Conservation (phyloP, 177 flowering plant genomes). For the Viscum album region DNA sequence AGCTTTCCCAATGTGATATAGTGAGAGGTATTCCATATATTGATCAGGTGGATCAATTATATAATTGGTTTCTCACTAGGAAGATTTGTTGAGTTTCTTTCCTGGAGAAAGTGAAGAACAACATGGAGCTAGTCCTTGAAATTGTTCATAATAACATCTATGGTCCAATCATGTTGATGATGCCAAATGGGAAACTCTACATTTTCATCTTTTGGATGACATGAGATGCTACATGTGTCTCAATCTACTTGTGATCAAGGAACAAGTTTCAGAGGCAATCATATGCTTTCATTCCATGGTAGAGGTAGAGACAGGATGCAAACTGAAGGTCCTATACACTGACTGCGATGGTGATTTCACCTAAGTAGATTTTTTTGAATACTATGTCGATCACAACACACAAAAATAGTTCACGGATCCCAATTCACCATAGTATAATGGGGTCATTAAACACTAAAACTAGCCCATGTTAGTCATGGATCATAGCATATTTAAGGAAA, state of each 20-base stretch:
- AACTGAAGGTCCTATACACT: slow-evolving; percentile 1
- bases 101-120: slow-evolving; percentile 1
- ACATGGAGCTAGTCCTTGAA: not conserved
- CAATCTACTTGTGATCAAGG: not conserved
- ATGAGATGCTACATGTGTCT: not conserved
- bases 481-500: no score
- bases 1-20: not conserved
- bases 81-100: slow-evolving; percentile 4
- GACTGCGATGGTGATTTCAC: slow-evolving; percentile 12
- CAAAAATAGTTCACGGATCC: slow-evolving; percentile 2
- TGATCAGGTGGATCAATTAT: not conserved
- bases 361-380: slow-evolving; percentile 3
- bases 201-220: no score
- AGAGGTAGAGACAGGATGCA: not conserved
- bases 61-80: not conserved
- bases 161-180: slow-evolving; percentile 10
- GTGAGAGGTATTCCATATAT: not conserved
- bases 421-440: slow-evolving; percentile 11
- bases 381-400: slow-evolving; percentile 4
- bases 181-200: slow-evolving; percentile 10
- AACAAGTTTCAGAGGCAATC: not conserved
- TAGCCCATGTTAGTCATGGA: no score
- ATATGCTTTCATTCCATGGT: no score
- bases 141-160: slow-evolving; percentile 7
- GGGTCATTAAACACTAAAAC: no score